Evolutionary conservation across 208 protist species (phyloP), one percentile per base, ranked within the genome.

Genomic region (Wallacemonas sp.): DNA sequence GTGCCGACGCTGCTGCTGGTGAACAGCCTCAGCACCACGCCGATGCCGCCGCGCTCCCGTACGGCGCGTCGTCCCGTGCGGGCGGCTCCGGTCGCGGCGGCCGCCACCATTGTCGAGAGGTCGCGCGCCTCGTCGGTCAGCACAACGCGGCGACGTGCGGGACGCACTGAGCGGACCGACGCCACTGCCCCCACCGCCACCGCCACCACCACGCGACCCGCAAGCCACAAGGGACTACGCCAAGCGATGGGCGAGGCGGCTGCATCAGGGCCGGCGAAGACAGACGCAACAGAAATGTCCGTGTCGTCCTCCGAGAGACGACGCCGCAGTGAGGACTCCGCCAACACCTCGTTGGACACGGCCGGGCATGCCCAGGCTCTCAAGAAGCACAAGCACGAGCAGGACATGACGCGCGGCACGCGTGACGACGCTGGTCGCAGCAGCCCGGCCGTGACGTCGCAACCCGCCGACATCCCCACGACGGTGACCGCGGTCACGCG

Each of bases 111-210:
- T 33, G 54, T 48, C 2, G 65, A 27, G 16, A 39, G 49, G 3
- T 26, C 65, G 9, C 21, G 19, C 11, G 55, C 72, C 11, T 54
- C 65, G 44, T 72, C 65, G 3, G 61, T 62, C 4, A 46, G 33
- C 11, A 41, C 61, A 0, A 67, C 61, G 36, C 36, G 14, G 36
- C 36, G 36, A 41, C 36, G 36, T 41, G 36, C 36, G 36, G 36
- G 14, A 14, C 36, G 36, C 36, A 41, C 36, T 14, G 36, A 6
- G 36, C 36, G 36, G 14, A 41, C 36, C n/a, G n/a, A n/a, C n/a
- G n/a, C n/a, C n/a, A n/a, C n/a, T n/a, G n/a, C n/a, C n/a, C n/a
- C n/a, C n/a, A n/a, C n/a, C n/a, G n/a, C n/a, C n/a, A n/a, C n/a
- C n/a, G n/a, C n/a, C n/a, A n/a, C n/a, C n/a, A n/a, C n/a, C n/a